Evolutionary conservation across 2,329 filamentous ascomycete genomes (phyloP), one percentile per base, ranked within the genome.

Genomic region (Fusarium continuum): DNA sequence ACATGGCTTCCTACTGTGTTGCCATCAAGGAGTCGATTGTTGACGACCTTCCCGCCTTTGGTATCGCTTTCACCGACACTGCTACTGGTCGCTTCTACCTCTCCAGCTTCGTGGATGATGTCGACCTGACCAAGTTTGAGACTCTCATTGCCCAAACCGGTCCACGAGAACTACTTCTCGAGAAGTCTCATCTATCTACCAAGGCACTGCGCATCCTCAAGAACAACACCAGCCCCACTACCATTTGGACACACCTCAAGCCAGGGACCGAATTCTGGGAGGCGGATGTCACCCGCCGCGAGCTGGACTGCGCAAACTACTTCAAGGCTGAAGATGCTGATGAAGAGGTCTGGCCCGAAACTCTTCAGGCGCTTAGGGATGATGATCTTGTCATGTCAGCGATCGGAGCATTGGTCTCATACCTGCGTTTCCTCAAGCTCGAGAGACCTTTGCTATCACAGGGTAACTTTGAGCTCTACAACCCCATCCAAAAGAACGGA

Each of bases 1-100:
- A 99, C 75, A 97, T 97, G 90, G 92, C 95, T 2, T 96, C 93
- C 0, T 98, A 92, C 76, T 99, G 95, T 74, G 92, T 95, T 48
- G 91, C 95, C 2, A 95, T 99, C 78, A 99, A 99, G 74, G 91
- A 94, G 73, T 86, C 86, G 1, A 81, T 91, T 10, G 80, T 87
- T 2, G 87, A 95, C 60, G 90, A 88, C 48, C 81, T 88, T 23
- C 93, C 95, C 6, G 87, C 88, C 0, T 99, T 99, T 74, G 95
- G 95, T 8, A 88, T 99, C 46, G 89, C 93, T 0, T 97, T 98
- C 76, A 92, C 96, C 10, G 95, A 99, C 73, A 95, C 95, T 8
- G 93, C 95, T 2, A 99, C 94, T 1, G 95, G 94, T 9, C 92
- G 97, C 64, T 99, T 99, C 75, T 93, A 91, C 72, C 77, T 99